phyloP scores from a whole-genome alignment of 768 basidiomycete genomes.

The Cyclocybe aegerita region DNA sequence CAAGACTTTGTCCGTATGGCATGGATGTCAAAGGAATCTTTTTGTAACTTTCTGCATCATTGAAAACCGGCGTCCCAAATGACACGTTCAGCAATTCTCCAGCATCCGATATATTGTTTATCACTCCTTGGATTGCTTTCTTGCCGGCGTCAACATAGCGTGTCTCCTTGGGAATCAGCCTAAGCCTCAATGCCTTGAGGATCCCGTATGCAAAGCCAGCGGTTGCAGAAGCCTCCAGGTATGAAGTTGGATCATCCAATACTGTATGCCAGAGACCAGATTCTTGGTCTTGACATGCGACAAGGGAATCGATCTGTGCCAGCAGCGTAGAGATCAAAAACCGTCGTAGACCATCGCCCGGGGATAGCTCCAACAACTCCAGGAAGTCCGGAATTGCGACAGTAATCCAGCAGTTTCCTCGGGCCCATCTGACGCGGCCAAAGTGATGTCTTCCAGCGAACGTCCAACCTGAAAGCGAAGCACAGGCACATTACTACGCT shows the following conservation, averaged over 20 bases:
- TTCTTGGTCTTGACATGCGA: constrained; percentile 40
- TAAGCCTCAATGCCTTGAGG: constrained; percentile 39
- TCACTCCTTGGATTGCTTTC: constrained; percentile 40
- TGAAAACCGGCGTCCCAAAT: constrained; percentile 55
- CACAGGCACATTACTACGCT: background rate
- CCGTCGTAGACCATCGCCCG: constrained; percentile 39
- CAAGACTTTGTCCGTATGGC: constrained; percentile 58
- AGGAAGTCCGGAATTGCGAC: constrained; percentile 49
- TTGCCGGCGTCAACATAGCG: constrained; percentile 34
- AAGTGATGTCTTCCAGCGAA: constrained; percentile 48
- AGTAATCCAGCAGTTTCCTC: constrained; percentile 57
- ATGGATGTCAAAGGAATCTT: constrained; percentile 53
- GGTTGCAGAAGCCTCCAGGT: constrained; percentile 49
- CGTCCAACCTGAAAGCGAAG: constrained; percentile 34
- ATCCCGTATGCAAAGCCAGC: constrained; percentile 52
- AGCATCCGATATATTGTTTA: constrained; percentile 41
- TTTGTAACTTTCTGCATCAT: constrained; percentile 46
- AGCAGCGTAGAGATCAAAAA: constrained; percentile 40
- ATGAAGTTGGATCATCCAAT: constrained; percentile 48
- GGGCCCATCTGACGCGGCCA: constrained; percentile 47
- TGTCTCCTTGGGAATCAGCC: constrained; percentile 40
- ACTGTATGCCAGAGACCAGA: constrained; percentile 57
- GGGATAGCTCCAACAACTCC: constrained; percentile 39
- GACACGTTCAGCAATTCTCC: constrained; percentile 49
- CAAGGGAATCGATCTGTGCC: constrained; percentile 48